Evolutionary conservation across 352 stramenopile genomes (phyloP), one percentile per base, ranked within the genome.

Genomic region (Pilasporangium apinafurcum): DNA sequence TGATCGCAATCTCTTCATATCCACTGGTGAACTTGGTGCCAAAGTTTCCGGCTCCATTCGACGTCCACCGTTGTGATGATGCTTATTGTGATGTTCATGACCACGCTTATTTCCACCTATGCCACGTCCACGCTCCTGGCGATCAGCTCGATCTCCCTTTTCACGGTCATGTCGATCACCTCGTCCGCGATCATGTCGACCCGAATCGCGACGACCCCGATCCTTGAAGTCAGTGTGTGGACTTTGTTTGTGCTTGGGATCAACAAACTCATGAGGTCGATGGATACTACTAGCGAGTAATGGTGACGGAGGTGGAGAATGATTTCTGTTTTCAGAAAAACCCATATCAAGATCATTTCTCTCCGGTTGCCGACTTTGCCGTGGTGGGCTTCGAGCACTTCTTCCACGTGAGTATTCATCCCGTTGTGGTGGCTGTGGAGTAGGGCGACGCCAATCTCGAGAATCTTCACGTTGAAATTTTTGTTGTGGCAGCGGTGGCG

Each of bases 61-160:
- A 51, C 31, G 42, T 2, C 68, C 56, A 44, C 51, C 51, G 21
- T 73, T 61, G 21, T 46, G 58, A 16, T 50, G 55, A 35, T 59
- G 52, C 17, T 46, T 38, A 31, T 73, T 79, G 7, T 68, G 46
- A 20, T 74, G 50, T 22, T 68, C 52, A 29, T 57, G 56, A 34
- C 30, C 49, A 18, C 48, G 30, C 5, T 46, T 42, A 22, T n/a
- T 44, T 12, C 31, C 35, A 20, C 3, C 3, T 13, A 37, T 29
- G 39, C 1, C 34, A 25, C 16, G 39, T 26, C 14, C 27, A 46
- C 16, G 39, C 27, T 30, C 37, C 17, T 22, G 48, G 12, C 31
- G 38, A 56, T 29, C 22, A n/a, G 33, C 5, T 35, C 10, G 24
- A 22, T 39, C 22, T 5, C 41, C 30, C 6, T 26, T 24, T 9